These are phyloP conservation scores for Edaphochlamys debaryana DNA, from an alignment of 139 green algal species.

Conservation along the genomic window DNA sequence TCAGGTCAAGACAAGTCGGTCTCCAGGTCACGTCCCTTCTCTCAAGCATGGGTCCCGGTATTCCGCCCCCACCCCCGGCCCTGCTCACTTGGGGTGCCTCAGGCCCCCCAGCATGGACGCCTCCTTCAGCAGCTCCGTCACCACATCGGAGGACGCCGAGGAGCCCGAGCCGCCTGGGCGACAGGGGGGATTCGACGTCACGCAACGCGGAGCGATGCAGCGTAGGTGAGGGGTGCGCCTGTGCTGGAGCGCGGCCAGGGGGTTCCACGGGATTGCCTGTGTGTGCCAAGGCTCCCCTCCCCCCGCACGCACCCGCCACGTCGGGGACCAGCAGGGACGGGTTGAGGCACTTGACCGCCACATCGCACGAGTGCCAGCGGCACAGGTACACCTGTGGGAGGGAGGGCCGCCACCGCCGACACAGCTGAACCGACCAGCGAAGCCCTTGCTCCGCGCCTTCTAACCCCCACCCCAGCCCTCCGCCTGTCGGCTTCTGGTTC, in stretches of 20 bases:
- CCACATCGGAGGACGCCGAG: neutral
- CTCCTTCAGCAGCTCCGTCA: slow-evolving; percentile 55
- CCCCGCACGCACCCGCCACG: neutral
- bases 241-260: too few relatives aligned
- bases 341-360: slow-evolving; percentile 82
- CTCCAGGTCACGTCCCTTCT: too few relatives aligned
- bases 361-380: slow-evolving; percentile 73
- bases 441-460: too few relatives aligned
- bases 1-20: too few relatives aligned
- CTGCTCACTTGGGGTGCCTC: slow-evolving; percentile 57
- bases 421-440: too few relatives aligned
- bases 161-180: slow-evolving; percentile 6
- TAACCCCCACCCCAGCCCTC: neutral
- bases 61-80: too few relatives aligned
- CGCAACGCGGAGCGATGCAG: neutral
- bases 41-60: too few relatives aligned
- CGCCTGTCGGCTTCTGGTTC: too few relatives aligned
- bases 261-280: too few relatives aligned
- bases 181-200: neutral
- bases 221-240: neutral
- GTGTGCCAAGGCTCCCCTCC: neutral
- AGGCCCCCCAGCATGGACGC: slow-evolving; percentile 71
- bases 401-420: too few relatives aligned
- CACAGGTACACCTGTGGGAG: slow-evolving; percentile 58
- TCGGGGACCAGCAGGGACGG: slow-evolving; percentile 67